Evolutionary conservation across 2,329 filamentous ascomycete species (phyloP).

Genomic region (Colletotrichum sansevieriae): DNA sequence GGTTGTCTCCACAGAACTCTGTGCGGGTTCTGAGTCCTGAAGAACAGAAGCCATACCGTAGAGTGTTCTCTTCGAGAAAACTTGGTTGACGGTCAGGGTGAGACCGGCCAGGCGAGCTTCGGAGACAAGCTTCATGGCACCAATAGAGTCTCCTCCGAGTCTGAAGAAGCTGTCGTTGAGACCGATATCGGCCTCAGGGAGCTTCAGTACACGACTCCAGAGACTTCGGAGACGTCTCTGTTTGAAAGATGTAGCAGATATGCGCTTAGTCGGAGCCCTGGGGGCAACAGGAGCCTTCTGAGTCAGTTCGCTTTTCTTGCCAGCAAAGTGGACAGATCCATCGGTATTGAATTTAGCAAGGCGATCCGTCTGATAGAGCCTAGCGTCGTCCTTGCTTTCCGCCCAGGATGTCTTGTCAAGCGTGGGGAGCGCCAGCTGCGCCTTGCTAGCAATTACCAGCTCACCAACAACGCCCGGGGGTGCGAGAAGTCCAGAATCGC

Average conservation of each 20-base stretch:
- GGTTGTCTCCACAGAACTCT: slow-evolving; percentile 23
- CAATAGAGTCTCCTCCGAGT: slow-evolving; percentile 71
- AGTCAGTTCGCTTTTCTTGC: slow-evolving; percentile 41
- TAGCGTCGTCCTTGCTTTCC: slow-evolving; percentile 42
- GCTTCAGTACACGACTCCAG: slow-evolving; percentile 62
- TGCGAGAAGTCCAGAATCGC: slow-evolving; percentile 51
- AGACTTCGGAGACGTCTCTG: slow-evolving; percentile 59
- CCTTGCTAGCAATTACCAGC: slow-evolving; percentile 54
- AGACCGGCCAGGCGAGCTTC: slow-evolving; percentile 63
- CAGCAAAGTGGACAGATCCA: slow-evolving; percentile 49
- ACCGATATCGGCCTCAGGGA: slow-evolving; percentile 61
- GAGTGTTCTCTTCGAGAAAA: slow-evolving; percentile 63
- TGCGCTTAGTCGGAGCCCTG: slow-evolving; percentile 46
- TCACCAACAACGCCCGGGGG: slow-evolving; percentile 59
- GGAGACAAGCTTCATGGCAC: slow-evolving; percentile 72
- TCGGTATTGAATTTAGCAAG: slow-evolving; percentile 54
- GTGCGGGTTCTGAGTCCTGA: slow-evolving; percentile 51
- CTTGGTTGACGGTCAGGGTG: slow-evolving; percentile 65
- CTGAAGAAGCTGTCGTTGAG: slow-evolving; percentile 71
- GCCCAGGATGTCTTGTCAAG: slow-evolving; percentile 49
- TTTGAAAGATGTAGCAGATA: slow-evolving; percentile 56
- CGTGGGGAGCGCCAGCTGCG: slow-evolving; percentile 45
- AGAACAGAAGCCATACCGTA: slow-evolving; percentile 67
- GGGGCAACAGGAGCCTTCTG: slow-evolving; percentile 29
- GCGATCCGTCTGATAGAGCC: slow-evolving; percentile 56